Base-by-base conservation (phyloP, 2,329 filamentous ascomycete species). In the Fusarium nanum region DNA sequence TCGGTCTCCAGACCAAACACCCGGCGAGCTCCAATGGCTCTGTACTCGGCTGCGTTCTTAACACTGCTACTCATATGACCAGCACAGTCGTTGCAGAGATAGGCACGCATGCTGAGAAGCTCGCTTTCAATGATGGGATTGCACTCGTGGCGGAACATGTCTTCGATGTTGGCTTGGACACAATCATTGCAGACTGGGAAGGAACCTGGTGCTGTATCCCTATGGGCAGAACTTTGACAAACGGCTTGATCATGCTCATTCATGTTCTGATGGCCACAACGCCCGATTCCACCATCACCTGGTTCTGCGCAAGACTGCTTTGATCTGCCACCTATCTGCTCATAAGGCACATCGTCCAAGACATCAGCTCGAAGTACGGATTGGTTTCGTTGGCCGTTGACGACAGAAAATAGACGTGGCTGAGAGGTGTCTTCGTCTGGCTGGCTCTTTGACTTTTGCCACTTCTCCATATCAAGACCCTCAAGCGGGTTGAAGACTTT, bases 51-150 rank as follows among this genome's bases (percentile, higher is more conserved):
- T 25, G 67, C 23, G 10, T 53, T 62, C 4, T 44, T n/a, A 1
- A 41, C 40, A 5, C 56, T 55, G 6, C 34, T 11, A 22, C 70
- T 60, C 7, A 72, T 49, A 7, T 27, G 25, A 3, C 41, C 22
- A 13, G 75, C 53, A 67, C 82, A 83, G 0, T 28, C 27, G 13
- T 46, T 30, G 67, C 82, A 83, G 7, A 80, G 73, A 70, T 80
- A 82, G 42, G 75, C 75, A 6, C 82, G 77, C 73, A 82, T 76
- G 32, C 34, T 48, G n/a, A 77, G 30, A n/a, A 81, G 57, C 32
- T 79, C 76, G 7, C 22, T 28, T 12, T 20, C 30, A 2, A 59
- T 64, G 40, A 78, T 41, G 41, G 64, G 42, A n/a, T 50, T 57
- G 9, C n/a, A 30, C 2, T 59, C 10, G 9, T 46, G 60, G 2